phyloP scores from a whole-genome alignment of 257 asterid genomes.

The Cruciata laevipes region DNA sequence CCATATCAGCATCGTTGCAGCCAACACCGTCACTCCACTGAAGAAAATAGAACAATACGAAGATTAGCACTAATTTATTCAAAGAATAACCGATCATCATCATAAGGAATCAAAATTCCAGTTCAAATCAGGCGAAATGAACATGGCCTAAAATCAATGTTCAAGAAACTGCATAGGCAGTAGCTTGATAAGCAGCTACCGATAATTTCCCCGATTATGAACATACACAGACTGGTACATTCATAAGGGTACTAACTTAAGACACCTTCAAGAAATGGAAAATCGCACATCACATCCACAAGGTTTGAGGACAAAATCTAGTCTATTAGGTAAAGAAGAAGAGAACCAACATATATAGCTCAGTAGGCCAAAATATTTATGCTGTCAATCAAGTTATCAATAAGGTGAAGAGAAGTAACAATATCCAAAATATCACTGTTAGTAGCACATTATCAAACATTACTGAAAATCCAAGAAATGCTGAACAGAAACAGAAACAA shows the following conservation, averaged over 20 bases:
- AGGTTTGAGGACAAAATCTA: neutral
- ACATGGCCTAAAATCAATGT: neutral
- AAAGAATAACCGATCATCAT: no score
- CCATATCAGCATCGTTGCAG: slow-evolving; percentile 65
- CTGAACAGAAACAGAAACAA: neutral
- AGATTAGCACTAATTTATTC: neutral
- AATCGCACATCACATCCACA: no score
- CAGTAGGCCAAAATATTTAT: neutral
- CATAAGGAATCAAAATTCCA: neutral
- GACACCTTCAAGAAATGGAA: neutral
- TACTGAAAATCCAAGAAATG: no score
- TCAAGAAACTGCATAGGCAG: no score
- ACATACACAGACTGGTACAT: neutral
- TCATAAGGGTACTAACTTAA: neutral
- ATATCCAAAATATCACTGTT: neutral
- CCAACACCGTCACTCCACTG: slow-evolving; percentile 47
- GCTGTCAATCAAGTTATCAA: no score
- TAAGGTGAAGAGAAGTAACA: neutral
- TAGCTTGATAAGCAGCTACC: neutral
- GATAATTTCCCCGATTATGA: neutral
- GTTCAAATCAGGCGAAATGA: neutral
- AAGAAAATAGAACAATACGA: neutral
- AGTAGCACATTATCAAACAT: neutral
- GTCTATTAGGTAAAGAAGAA: no score
- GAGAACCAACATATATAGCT: neutral